Conservation (phyloP, 129 eudicot genomes). For the Scalesia atractyloides region DNA sequence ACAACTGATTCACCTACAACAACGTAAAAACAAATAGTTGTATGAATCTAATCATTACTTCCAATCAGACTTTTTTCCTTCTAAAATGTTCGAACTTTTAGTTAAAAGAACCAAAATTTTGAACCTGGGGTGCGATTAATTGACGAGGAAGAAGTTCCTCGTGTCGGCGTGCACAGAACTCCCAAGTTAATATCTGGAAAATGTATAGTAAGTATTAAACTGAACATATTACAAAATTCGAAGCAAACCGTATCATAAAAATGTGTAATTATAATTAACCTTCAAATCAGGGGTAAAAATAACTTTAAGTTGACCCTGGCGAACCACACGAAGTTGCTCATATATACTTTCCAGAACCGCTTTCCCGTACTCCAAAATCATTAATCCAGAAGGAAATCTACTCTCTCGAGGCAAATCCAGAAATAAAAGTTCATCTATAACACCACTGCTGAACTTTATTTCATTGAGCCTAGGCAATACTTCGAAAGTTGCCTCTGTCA, state of each 20-base stretch:
- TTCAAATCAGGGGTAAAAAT: constrained; percentile 68
- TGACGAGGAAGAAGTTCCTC: constrained; percentile 81
- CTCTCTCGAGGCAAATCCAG: constrained; percentile 75
- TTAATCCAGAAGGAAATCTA: constrained; percentile 60
- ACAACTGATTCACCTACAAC: constrained; percentile 68
- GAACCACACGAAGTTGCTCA: constrained; percentile 83
- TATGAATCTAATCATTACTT: background rate
- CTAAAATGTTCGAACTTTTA: background rate
- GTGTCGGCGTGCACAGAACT: constrained; percentile 77
- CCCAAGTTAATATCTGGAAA: constrained; percentile 69
- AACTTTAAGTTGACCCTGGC: constrained; percentile 78
- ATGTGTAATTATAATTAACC: constrained; percentile 26
- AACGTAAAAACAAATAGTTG: background rate
- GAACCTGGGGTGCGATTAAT: constrained; percentile 73
- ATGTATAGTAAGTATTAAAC: background rate
- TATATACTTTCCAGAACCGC: constrained; percentile 85
- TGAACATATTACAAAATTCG: background rate
- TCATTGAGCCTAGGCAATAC: constrained; percentile 78
- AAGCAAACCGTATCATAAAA: background rate
- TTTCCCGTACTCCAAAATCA: constrained; percentile 74
- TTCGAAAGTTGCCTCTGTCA: constrained; percentile 78
- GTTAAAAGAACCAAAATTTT: background rate
- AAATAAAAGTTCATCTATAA: constrained; percentile 70
- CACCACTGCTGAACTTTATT: constrained; percentile 79
- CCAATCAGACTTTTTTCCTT: background rate